phyloP scores from a whole-genome alignment of 2,329 filamentous ascomycete genomes.

The Talaromyces marneffei region DNA sequence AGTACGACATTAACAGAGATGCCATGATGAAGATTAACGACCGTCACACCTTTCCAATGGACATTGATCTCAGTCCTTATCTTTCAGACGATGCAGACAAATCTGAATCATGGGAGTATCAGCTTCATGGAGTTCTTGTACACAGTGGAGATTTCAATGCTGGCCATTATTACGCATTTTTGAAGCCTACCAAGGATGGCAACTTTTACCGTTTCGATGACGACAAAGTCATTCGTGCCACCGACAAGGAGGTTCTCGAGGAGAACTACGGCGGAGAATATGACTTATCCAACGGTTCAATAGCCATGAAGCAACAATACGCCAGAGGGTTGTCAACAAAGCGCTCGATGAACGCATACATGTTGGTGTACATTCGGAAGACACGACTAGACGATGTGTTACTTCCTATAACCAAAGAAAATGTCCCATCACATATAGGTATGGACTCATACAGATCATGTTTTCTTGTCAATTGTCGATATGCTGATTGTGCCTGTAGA shows the following conservation, averaged over 20 bases:
- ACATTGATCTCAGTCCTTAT: slow-evolving; percentile 66
- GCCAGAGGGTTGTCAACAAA: slow-evolving; percentile 60
- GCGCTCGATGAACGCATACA: slow-evolving; percentile 83
- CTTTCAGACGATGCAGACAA: slow-evolving; percentile 78
- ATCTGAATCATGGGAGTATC: slow-evolving; percentile 85
- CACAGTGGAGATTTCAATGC: slow-evolving; percentile 96
- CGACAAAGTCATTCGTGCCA: slow-evolving; percentile 92
- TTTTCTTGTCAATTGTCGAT: not conserved
- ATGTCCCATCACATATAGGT: slow-evolving; percentile 78
- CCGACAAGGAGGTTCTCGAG: slow-evolving; percentile 82
- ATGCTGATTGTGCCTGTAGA: slow-evolving; percentile 40
- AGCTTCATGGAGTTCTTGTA: slow-evolving; percentile 89
- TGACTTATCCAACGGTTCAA: slow-evolving; percentile 51
- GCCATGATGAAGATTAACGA: slow-evolving; percentile 92
- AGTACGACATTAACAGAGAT: slow-evolving; percentile 93
- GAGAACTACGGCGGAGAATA: slow-evolving; percentile 96
- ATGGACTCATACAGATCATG: slow-evolving; percentile 30
- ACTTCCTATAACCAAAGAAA: slow-evolving; percentile 65
- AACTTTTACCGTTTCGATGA: slow-evolving; percentile 97
- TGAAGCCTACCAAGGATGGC: slow-evolving; percentile 88
- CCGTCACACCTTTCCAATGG: slow-evolving; percentile 45
- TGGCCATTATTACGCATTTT: slow-evolving; percentile 95
- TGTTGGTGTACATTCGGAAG: slow-evolving; percentile 96
- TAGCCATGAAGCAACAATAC: slow-evolving; percentile 58
- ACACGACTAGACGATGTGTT: slow-evolving; percentile 77